Percentiles rank a stretch among this genome's conserved stretches.
phyloP scores from a whole-genome alignment of 2,329 filamentous ascomycete species.

The Epichloe gansuensis region DNA sequence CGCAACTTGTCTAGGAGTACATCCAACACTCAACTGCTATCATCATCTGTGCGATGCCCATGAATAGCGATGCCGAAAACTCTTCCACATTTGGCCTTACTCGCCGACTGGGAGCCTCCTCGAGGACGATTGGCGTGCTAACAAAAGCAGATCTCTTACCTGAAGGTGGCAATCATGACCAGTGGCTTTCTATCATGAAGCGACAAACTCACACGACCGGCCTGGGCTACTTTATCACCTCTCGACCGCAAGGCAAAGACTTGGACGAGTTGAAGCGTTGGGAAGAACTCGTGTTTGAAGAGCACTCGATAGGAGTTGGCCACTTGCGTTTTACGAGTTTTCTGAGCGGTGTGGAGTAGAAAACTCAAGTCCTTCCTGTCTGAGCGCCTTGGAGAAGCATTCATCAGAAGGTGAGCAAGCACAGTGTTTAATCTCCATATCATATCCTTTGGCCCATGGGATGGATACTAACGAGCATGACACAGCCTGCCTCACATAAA shows the following conservation, averaged over 20 bases:
- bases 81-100: slow-evolving; percentile 60
- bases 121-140: slow-evolving; percentile 60
- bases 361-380: slow-evolving; percentile 40
- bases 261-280: slow-evolving; percentile 39
- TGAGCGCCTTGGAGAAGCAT: slow-evolving; percentile 39
- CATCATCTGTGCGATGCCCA: slow-evolving; percentile 64
- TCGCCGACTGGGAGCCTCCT: slow-evolving; percentile 39
- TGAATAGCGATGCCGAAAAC: slow-evolving; percentile 68
- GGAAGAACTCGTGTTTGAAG: slow-evolving; percentile 41
- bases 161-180: slow-evolving; percentile 31
- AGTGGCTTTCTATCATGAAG: slow-evolving; percentile 53
- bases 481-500: slow-evolving; percentile 39
- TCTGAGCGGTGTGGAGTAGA: slow-evolving; percentile 40
- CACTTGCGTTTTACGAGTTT: slow-evolving; percentile 33
- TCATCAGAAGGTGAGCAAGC: slow-evolving; percentile 33
- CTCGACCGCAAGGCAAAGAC: slow-evolving; percentile 45
- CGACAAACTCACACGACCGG: slow-evolving; percentile 51
- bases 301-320: slow-evolving; percentile 32
- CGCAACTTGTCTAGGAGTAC: slow-evolving; percentile 59
- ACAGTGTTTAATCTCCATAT: not conserved
- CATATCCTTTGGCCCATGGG: not conserved
- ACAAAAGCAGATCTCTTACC: slow-evolving; percentile 73
- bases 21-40: slow-evolving; percentile 58
- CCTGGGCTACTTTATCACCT: slow-evolving; percentile 70
- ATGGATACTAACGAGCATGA: slow-evolving; percentile 6